A percentile compares a stretch with the other conserved stretches of the same genome.
Conservation (phyloP, 2,329 filamentous ascomycete species). For the Nemania abortiva region DNA sequence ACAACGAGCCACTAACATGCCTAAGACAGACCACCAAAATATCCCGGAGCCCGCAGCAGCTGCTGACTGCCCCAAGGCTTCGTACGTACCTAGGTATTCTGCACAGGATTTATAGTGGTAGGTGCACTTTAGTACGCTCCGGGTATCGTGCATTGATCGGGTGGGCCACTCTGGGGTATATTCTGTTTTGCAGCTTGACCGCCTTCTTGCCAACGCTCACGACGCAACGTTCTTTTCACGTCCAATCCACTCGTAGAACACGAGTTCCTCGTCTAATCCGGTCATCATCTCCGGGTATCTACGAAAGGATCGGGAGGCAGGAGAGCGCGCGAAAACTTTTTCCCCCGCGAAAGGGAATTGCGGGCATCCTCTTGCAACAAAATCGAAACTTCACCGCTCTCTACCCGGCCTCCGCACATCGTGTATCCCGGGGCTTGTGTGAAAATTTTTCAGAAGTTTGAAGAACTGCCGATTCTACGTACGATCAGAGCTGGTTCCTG, state of each 20-base stretch:
- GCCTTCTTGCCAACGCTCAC: conserved; percentile 48
- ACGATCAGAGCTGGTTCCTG: conserved; percentile 21
- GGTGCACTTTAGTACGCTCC: conserved; percentile 7
- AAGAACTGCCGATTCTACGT: conserved; percentile 26
- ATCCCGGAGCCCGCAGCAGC: conserved; percentile 25
- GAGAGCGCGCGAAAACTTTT: neutral
- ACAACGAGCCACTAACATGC: neutral
- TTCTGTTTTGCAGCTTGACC: conserved; percentile 49
- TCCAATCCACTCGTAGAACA: conserved; percentile 34
- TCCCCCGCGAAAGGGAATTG: conserved; percentile 12
- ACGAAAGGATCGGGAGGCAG: conserved; percentile 10
- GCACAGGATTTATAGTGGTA: conserved; percentile 22
- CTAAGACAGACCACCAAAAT: conserved; percentile 23
- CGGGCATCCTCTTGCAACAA: conserved; percentile 10
- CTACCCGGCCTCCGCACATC: conserved; percentile 8
- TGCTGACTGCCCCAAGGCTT: conserved; percentile 30
- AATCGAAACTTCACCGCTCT: conserved; percentile 33
- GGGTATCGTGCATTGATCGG: conserved; percentile 42
- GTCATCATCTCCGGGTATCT: conserved; percentile 28
- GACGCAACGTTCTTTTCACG: conserved; percentile 40
- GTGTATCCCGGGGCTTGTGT: conserved; percentile 20
- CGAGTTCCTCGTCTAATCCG: conserved; percentile 22
- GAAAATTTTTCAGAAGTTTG: conserved; percentile 9
- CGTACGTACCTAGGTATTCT: neutral
- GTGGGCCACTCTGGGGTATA: conserved; percentile 37